Percentiles rank a stretch among this genome's conserved stretches.
These are phyloP conservation scores for Spencermartinsiella europaea DNA, from an alignment of 805 yeast genomes.

Conservation along the genomic window DNA sequence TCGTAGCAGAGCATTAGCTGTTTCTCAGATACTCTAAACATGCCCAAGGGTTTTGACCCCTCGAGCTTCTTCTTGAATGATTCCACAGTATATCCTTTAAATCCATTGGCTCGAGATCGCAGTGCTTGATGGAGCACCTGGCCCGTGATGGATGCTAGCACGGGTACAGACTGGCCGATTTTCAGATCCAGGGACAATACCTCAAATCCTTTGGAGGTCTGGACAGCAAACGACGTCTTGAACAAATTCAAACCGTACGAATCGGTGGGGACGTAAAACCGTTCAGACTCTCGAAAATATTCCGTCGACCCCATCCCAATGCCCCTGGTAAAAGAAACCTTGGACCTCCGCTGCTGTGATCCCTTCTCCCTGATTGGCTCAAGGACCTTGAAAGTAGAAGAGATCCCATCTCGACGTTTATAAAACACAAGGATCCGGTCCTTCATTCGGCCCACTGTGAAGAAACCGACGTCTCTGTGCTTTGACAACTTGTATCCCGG, in stretches of 20 bases:
- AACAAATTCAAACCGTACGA: constrained; percentile 58
- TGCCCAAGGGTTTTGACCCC: constrained; percentile 48
- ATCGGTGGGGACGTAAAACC: constrained; percentile 50
- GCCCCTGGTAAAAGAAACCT: constrained; percentile 21
- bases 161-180: constrained; percentile 54
- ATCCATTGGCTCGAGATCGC: constrained; percentile 33
- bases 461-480: constrained; percentile 46
- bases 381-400: constrained; percentile 54
- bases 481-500: constrained; percentile 45
- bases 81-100: constrained; percentile 31
- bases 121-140: constrained; percentile 9
- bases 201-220: constrained; percentile 63
- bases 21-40: constrained; percentile 54
- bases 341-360: constrained; percentile 22
- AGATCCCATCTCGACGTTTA: constrained; percentile 48
- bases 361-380: constrained; percentile 45
- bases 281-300: constrained; percentile 41
- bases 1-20: constrained; percentile 60
- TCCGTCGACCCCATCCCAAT: constrained; percentile 30
- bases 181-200: constrained; percentile 56
- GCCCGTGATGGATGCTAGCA: constrained; percentile 21
- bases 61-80: constrained; percentile 38
- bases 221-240: constrained; percentile 61
- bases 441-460: constrained; percentile 64
- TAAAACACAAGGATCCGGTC: constrained; percentile 53